Percentiles rank a stretch among this genome's conserved stretches.
Conservation (phyloP, 2,329 filamentous ascomycete species). For the Trematosphaeria pertusa region DNA sequence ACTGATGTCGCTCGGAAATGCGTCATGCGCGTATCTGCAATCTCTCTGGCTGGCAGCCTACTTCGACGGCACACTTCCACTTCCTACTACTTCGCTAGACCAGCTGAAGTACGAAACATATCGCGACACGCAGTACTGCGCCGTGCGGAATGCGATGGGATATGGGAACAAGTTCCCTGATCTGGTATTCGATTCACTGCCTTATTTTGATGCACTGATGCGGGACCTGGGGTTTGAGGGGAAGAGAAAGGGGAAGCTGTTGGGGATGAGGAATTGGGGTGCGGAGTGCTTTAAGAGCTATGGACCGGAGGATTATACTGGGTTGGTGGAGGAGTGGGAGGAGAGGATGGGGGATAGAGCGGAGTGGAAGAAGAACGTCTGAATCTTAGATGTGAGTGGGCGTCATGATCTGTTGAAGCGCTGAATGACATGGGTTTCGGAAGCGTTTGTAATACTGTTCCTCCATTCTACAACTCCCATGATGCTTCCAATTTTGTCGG, state of each 20-base stretch:
- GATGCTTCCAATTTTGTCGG: too few relatives aligned
- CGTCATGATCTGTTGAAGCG: background rate
- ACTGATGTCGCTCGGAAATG: conserved; percentile 46
- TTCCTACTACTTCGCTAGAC: conserved; percentile 17
- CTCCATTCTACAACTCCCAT: too few relatives aligned
- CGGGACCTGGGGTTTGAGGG: conserved; percentile 67
- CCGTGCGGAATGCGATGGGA: conserved; percentile 72
- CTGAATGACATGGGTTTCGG: too few relatives aligned
- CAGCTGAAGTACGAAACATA: conserved; percentile 51
- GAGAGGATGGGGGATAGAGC: conserved; percentile 1
- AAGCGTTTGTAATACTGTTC: too few relatives aligned
- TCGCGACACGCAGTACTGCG: conserved; percentile 72
- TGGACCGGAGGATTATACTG: conserved; percentile 64
- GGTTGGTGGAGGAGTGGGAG: conserved; percentile 62
- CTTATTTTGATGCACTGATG: conserved; percentile 74
- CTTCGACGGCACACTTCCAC: conserved; percentile 60
- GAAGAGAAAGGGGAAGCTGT: conserved; percentile 19
- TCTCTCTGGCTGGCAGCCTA: conserved; percentile 65
- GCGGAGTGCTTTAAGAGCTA: conserved; percentile 58
- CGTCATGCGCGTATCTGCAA: conserved; percentile 49
- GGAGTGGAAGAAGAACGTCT: conserved; percentile 12
- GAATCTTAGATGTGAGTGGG: background rate
- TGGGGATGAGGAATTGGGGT: conserved; percentile 49
- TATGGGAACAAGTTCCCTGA: conserved; percentile 69
- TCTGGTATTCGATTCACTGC: conserved; percentile 77